Conservation (phyloP, 139 green algal genomes). For the Chlorella sp. region DNA sequence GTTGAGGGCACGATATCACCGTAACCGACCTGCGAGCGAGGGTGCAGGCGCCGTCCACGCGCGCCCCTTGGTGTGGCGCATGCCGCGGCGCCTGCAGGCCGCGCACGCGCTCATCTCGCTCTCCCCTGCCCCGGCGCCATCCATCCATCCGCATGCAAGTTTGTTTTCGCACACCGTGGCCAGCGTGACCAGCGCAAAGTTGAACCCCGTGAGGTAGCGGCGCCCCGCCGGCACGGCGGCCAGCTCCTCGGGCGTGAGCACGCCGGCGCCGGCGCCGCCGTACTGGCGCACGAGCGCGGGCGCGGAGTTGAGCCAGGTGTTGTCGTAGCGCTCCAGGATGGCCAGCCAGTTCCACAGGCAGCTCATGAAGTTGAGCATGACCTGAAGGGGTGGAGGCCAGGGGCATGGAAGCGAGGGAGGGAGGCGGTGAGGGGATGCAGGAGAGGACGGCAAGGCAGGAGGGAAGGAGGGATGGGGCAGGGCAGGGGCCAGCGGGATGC, state of each 20-base stretch:
- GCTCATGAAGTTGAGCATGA: slow-evolving; percentile 9
- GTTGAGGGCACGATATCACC: slow-evolving; percentile 16
- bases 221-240: background rate
- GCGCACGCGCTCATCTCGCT: no score
- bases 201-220: background rate
- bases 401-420: background rate
- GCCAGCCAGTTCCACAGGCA: slow-evolving; percentile 29
- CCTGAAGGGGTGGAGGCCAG: no score
- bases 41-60: no score
- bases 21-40: no score
- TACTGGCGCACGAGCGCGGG: slow-evolving; percentile 12
- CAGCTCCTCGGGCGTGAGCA: slow-evolving; percentile 11
- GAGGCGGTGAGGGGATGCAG: background rate
- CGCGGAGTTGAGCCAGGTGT: slow-evolving; percentile 7
- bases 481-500: background rate
- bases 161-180: no score
- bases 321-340: background rate
- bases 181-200: no score
- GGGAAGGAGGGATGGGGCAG: background rate
- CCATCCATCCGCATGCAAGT: background rate
- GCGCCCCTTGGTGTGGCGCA: no score
- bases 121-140: background rate
- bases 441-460: background rate
- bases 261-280: background rate
- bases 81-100: no score